Evolutionary conservation across 371 early-diverging fungal genomes (phyloP).

Genomic region (Zancudomyces culisetae): DNA sequence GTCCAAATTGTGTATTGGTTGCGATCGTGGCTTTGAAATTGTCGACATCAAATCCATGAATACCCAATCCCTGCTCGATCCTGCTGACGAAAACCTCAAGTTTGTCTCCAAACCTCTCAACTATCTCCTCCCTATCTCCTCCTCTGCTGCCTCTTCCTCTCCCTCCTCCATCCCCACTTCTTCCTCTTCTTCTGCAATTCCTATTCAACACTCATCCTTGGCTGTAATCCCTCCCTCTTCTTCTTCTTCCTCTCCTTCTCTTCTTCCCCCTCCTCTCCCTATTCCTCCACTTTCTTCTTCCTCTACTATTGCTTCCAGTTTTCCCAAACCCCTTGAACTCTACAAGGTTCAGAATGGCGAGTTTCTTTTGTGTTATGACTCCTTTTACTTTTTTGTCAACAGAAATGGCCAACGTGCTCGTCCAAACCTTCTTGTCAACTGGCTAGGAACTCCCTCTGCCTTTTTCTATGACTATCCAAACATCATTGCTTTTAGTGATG

Average conservation of each 20-base stretch:
- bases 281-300: slow-evolving; percentile 20
- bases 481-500: slow-evolving; percentile 70
- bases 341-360: slow-evolving; percentile 53
- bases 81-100: slow-evolving; percentile 53
- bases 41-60: slow-evolving; percentile 65
- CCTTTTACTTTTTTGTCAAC: slow-evolving; percentile 78
- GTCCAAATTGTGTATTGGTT: slow-evolving; percentile 66
- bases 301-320: slow-evolving; percentile 3
- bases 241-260: slow-evolving; percentile 6
- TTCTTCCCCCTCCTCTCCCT: neutral
- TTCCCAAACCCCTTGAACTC: slow-evolving; percentile 51
- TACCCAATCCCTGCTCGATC: slow-evolving; percentile 60
- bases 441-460: slow-evolving; percentile 48
- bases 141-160: too few species aligned
- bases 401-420: slow-evolving; percentile 58
- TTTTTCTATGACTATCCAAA: slow-evolving; percentile 61
- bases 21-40: slow-evolving; percentile 78
- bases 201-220: too few species aligned
- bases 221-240: neutral
- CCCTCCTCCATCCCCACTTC: too few species aligned
- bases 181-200: too few species aligned
- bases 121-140: too few species aligned
- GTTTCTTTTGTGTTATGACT: slow-evolving; percentile 78
- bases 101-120: slow-evolving; percentile 60
- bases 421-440: slow-evolving; percentile 50